A percentile compares a stretch with the other conserved stretches of the same genome.
Evolutionary conservation across 306 rosid genomes (phyloP).

Genomic region (Vachellia collinsii): DNA sequence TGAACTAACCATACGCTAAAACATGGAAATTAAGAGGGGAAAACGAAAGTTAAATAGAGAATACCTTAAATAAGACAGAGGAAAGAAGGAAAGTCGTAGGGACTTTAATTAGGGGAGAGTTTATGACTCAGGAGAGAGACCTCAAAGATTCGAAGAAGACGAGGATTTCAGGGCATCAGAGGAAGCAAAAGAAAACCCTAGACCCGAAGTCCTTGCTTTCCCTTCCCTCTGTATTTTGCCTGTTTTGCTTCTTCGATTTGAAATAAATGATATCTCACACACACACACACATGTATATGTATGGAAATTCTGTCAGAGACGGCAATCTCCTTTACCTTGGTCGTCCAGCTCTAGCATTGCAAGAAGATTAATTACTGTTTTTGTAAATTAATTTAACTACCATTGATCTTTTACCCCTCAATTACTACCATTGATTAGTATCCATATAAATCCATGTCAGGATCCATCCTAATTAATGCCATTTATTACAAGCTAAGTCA

Average conservation of each 20-base stretch:
- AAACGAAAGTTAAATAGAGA: background rate
- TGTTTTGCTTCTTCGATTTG: background rate
- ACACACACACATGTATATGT: background rate
- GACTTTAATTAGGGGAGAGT: background rate
- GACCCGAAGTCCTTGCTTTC: slow-evolving; percentile 30
- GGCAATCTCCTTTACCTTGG: background rate
- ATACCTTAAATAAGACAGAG: slow-evolving; percentile 17
- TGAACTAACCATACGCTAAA: slow-evolving; percentile 1
- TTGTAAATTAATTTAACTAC: background rate
- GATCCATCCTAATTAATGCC: background rate
- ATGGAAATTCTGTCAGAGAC: background rate
- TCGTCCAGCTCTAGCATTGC: background rate
- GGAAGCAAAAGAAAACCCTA: slow-evolving; percentile 36
- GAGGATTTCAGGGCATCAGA: background rate
- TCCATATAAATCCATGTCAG: background rate
- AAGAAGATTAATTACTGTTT: background rate
- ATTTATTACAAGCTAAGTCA: background rate
- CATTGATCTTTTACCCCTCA: background rate
- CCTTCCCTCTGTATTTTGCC: background rate
- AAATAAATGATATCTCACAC: too few relatives aligned
- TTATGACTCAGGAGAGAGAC: slow-evolving; percentile 13
- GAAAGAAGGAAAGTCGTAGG: background rate
- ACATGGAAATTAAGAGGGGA: background rate
- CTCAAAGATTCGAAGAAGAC: slow-evolving; percentile 27
- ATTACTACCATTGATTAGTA: background rate